These are phyloP conservation scores for Vigna radiata DNA, from an alignment of 306 rosid genomes.

Conservation along the genomic window DNA sequence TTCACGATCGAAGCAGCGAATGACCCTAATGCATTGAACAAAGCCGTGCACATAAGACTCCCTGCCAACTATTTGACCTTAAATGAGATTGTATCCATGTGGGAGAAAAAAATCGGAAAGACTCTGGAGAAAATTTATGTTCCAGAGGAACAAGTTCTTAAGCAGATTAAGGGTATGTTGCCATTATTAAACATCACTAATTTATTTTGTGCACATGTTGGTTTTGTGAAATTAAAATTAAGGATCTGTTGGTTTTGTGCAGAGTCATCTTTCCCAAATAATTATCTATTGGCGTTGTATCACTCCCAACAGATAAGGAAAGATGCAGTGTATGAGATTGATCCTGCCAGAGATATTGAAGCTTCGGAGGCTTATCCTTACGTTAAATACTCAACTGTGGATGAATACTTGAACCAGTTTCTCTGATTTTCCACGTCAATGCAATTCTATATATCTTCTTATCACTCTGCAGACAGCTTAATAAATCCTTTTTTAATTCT, in stretches of 20 bases:
- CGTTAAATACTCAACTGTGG: constrained; percentile 50
- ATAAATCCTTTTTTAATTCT: neutral
- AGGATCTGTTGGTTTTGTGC: neutral
- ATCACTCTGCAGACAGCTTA: neutral
- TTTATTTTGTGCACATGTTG: neutral
- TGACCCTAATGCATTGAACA: constrained; percentile 62
- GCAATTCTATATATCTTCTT: neutral
- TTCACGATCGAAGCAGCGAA: constrained; percentile 53
- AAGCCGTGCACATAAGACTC: constrained; percentile 49
- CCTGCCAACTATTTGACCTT: constrained; percentile 48
- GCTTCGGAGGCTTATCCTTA: constrained; percentile 54
- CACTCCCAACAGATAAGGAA: constrained; percentile 54
- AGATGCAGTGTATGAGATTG: constrained; percentile 55
- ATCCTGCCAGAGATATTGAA: constrained; percentile 49
- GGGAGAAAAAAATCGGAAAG: constrained; percentile 60
- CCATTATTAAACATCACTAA: neutral
- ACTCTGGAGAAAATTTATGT: constrained; percentile 47
- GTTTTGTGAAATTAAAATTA: neutral
- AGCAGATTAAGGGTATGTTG: constrained; percentile 51
- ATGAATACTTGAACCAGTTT: constrained; percentile 47
- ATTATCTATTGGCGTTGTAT: constrained; percentile 44
- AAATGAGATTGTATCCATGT: constrained; percentile 49
- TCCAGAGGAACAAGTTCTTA: constrained; percentile 52
- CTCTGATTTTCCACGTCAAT: constrained; percentile 23
- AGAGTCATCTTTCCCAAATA: constrained; percentile 48